These are phyloP conservation scores for Proliferodiscus dingleyae DNA, from an alignment of 2,329 filamentous ascomycete genomes.

Conservation along the genomic window DNA sequence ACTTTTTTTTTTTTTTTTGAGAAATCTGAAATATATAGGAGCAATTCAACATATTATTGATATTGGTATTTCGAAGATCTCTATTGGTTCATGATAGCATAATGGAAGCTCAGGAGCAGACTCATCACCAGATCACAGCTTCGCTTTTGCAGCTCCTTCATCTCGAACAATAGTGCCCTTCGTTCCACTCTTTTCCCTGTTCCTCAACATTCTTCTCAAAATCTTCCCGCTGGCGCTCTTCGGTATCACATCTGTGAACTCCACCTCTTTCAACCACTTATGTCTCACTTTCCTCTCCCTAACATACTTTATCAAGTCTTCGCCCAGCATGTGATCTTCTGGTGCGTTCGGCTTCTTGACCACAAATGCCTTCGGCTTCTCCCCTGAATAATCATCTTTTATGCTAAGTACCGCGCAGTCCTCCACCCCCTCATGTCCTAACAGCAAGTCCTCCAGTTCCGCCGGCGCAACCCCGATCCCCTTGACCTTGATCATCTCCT, in stretches of 20 bases:
- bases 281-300: slow-evolving; percentile 49
- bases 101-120: too few relatives aligned
- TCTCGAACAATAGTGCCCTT: too few relatives aligned
- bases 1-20: too few relatives aligned
- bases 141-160: too few relatives aligned
- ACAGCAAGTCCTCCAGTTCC: slow-evolving; percentile 37
- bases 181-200: too few relatives aligned
- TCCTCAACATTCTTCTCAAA: slow-evolving; percentile 50
- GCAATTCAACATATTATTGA: too few relatives aligned
- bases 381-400: slow-evolving; percentile 34
- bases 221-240: slow-evolving; percentile 64
- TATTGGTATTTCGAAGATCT: too few relatives aligned
- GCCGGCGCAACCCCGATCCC: slow-evolving; percentile 41
- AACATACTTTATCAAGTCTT: slow-evolving; percentile 45
- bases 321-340: slow-evolving; percentile 31
- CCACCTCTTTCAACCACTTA: slow-evolving; percentile 49
- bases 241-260: slow-evolving; percentile 52
- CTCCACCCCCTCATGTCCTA: slow-evolving; percentile 37
- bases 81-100: too few relatives aligned
- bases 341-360: slow-evolving; percentile 36
- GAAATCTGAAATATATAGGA: too few relatives aligned
- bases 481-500: slow-evolving; percentile 50
- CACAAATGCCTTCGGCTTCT: slow-evolving; percentile 53
- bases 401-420: slow-evolving; percentile 59
- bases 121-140: too few relatives aligned